These are phyloP conservation scores for Metschnikowia similis DNA, from an alignment of 805 yeast species.

Conservation along the genomic window DNA sequence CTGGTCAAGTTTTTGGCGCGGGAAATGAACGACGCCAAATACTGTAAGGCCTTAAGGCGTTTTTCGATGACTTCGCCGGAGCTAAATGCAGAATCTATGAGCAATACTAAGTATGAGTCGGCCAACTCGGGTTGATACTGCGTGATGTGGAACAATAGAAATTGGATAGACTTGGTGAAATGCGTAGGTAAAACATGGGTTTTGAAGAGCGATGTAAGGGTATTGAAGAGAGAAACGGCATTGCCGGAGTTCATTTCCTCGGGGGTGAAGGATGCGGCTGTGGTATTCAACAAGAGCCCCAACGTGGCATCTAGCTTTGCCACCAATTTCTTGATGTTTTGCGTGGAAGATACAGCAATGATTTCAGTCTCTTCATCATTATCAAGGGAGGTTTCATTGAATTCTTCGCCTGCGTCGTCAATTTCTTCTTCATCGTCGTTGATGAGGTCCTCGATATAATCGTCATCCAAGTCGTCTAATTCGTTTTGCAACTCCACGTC, in stretches of 20 bases:
- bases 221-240: constrained; percentile 66
- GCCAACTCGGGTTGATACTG: constrained; percentile 79
- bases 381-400: constrained; percentile 14
- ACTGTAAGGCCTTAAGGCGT: constrained; percentile 86
- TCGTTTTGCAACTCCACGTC: constrained; percentile 92
- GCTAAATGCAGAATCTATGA: constrained; percentile 79
- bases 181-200: constrained; percentile 87
- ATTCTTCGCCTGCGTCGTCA: constrained; percentile 23
- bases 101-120: constrained; percentile 76
- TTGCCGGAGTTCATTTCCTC: constrained; percentile 55
- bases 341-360: constrained; percentile 34
- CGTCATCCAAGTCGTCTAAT: constrained; percentile 77
- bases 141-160: constrained; percentile 71
- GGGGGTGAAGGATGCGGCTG: constrained; percentile 46
- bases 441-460: constrained; percentile 49
- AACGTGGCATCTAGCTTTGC: constrained; percentile 71
- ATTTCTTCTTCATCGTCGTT: constrained; percentile 46
- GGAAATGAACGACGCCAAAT: constrained; percentile 84
- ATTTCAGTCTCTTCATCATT: constrained; percentile 21
- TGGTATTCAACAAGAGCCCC: constrained; percentile 48
- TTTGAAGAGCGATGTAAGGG: constrained; percentile 71
- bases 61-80: constrained; percentile 64
- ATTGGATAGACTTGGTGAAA: constrained; percentile 84
- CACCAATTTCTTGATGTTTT: constrained; percentile 50
- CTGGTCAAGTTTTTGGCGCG: constrained; percentile 71